Base-by-base conservation (phyloP, 2,329 filamentous ascomycete genomes). In the Aspergillus japonicus region DNA sequence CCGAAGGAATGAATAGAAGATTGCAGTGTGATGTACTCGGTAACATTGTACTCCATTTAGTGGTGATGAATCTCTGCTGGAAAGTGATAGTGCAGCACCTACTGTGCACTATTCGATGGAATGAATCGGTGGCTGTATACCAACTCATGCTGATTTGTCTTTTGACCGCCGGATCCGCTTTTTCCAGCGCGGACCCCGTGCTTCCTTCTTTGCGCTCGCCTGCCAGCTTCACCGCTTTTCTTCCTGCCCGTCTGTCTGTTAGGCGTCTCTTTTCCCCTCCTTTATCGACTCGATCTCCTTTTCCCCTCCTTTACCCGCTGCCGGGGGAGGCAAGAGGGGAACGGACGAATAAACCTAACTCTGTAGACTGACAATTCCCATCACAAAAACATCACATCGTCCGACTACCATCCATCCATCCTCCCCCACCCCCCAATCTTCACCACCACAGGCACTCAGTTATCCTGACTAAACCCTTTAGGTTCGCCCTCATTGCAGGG, bases 161-260 rank as follows among this genome's bases (percentile, higher is more conserved):
- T 31, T 56, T 59, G 57, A 56, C 57, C 52, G 48, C 57, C 26
- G 21, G 39, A 59, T 55, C 53, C 53, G 53, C 53, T 55, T 55
- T 35, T 44, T 19, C 16, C 44, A 44, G 19, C 12, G 53, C 42
- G 53, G 53, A 55, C 31, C 53, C 33, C 53, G 53, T 55, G 53
- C 53, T 29, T 29, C 26, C 26, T 29, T 29, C 26, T 29, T 29
- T 29, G 26, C 26, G 26, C 26, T 5, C 26, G 26, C 7, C 54
- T 56, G 59, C 56, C 48, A 48, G 53, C 52, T 54, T 67, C 64
- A 67, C 66, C 66, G 66, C 66, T 66, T 62, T 62, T 65, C 64
- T 54, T 24, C 48, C 8, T 26, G 33, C 12, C 35, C 8, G 24
- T n/a, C 47, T 23, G 23, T 14, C 49, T 39, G 60, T 62, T 60